Evolutionary conservation across 352 stramenopile genomes (phyloP), one percentile per base, ranked within the genome.

Genomic region (Globisporangium apiculatum): DNA sequence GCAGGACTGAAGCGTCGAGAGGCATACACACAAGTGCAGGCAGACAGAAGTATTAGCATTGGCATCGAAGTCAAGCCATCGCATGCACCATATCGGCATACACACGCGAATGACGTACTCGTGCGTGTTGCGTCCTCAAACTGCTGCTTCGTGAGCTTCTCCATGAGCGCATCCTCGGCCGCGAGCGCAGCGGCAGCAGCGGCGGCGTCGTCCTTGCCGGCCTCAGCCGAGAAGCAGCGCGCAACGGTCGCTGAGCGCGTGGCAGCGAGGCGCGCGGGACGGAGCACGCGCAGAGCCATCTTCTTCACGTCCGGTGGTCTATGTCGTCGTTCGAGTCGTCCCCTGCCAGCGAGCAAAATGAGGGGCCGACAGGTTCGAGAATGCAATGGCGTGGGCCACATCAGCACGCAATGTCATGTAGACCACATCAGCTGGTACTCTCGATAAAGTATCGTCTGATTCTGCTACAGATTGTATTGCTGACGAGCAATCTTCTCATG

Each of bases 101-200:
- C 24, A 31, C 24, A 31, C n/a, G n/a, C n/a, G n/a, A 31, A 31
- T 31, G 12, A 67, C 72, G 57, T 60, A 90, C 79, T 73, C 41
- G 73, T 87, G 64, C 78, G 73, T 47, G 86, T 60, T 35, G 69
- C 67, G 17, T 86, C 67, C 46, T 73, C 61, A 46, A 80, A 53
- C 58, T 63, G 37, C 71, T 87, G 79, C 58, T 65, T 62, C 47
- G 53, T 64, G 52, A 79, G 65, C 53, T 67, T 35, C 46, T 73
- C 64, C 62, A 71, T 76, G 41, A 89, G 61, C 51, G 67, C 60
- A 53, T 73, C 79, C 71, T 89, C 62, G 67, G 72, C 67, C 61
- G 72, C 58, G 75, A 67, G 69, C 38, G 58, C 58, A 11, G 58
- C 58, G 4, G 58, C 58, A 0, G 57, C 57, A 42, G 57, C 57